Base-by-base conservation (phyloP, 148 eudicot genomes). In the Chenopodium berlandieri region DNA sequence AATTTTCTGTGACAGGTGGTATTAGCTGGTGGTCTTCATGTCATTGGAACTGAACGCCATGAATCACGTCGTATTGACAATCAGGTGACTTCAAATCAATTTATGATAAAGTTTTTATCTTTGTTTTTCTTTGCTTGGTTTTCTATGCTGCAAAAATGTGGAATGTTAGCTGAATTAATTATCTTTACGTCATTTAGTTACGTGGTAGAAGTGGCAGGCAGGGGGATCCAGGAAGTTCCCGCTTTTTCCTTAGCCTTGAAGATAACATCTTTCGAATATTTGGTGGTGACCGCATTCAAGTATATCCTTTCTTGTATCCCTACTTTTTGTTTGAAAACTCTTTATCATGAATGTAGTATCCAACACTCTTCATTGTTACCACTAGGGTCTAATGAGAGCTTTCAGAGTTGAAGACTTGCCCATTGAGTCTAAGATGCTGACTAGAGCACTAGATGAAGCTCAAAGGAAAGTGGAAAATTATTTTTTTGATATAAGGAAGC, bases 131-230 rank as follows among this genome's bases (percentile, higher is more conserved):
- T 30, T 5, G 9, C 64, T 25, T 83, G 27, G 19, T 52, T 44
- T 83, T n/a, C 47, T 17, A 40, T 80, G 78, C 82, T 69, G 80
- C 65, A 37, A 14, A 62, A 64, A 56, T 54, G n/a, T 34, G 76
- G 30, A 44, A 54, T 69, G 9, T 12, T 60, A 10, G 74, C 40
- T 58, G 14, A 80, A 79, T 46, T 22, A 40, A 70, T 74, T 69
- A 13, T 71, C 32, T 25, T 78, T 75, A 68, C 22, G 63, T 78
- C 37, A 62, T 84, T 74, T 85, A 96, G 99, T 88, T 96, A 81
- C 99, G 99, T 78, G 99, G 99, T 83, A 92, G 99, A 87, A 96
- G 98, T 87, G 99, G 99, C 75, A 92, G 99, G 84, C 99, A 96
- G 89, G 99, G 99, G 81, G 99, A 96, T 84, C 99, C 99, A 77